Evolutionary conservation across 306 rosid genomes (phyloP), one percentile per base, ranked within the genome.

Genomic region (Lathyrus aphaca): DNA sequence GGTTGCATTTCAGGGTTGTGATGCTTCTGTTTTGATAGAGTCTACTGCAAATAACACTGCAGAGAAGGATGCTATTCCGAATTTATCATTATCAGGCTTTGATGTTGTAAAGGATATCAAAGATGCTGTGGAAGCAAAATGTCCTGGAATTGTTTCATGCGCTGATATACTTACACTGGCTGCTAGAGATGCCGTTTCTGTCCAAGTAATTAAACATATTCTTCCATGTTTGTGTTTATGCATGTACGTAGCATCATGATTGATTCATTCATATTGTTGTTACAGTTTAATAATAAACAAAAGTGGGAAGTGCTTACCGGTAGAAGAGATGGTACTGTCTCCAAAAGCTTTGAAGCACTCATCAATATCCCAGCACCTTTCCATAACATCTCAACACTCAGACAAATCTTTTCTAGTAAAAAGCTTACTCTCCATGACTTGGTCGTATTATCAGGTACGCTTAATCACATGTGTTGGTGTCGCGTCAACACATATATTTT

Each of bases 281-380:
- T 78, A 69, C 82, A 85, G 94, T 88, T 57, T 14, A 67, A 60
- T 10, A 69, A 64, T 27, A 49, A 75, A 2, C 66, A 79, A 13
- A 3, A 32, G 40, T 88, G 91, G 87, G 80, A 81, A 58, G 94
- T 85, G 55, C 87, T 80, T 40, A 88, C 88, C 7, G 90, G 94
- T 8, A 81, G 90, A 78, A 82, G 91, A 82, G 94, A 88, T 73
- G 94, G 91, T 12, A 77, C 1, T 14, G 82, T 79, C 14, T 85
- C 90, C 4, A 12, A 0, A 5, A 32, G 2, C 10, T 8, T 1
- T 8, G 86, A 85, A 27, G 82, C 27, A 4, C 51, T 79, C 4
- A 10, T 6, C 55, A 75, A 79, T 53, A 23, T 88, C 51, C 90
- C 90, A 16, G 2, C 81, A 11, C 87, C 94, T 25, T 48, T 16